A percentile compares a stretch with the other conserved stretches of the same genome.
These are phyloP conservation scores for Paracoccidioides brasiliensis DNA, from an alignment of 2,329 filamentous ascomycete species.

Conservation along the genomic window DNA sequence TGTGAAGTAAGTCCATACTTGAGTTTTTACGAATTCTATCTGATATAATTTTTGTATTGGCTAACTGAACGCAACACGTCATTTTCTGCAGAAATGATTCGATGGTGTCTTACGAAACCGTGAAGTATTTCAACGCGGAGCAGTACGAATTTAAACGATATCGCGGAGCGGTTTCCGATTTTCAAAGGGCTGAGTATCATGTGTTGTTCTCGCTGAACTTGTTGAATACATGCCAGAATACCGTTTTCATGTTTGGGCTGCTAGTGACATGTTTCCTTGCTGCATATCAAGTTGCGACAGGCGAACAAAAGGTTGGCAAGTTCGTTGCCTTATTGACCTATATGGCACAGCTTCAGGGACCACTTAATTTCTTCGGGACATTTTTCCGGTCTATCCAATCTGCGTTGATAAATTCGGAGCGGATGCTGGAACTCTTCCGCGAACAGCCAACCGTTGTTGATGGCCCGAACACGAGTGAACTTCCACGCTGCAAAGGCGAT, in stretches of 20 bases:
- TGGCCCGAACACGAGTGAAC: conserved; percentile 46
- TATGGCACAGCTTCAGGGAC: conserved; percentile 65
- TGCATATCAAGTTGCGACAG: conserved; percentile 61
- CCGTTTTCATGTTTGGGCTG: conserved; percentile 67
- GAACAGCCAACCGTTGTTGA: conserved; percentile 88
- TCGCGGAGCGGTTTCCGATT: conserved; percentile 54
- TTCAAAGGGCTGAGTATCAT: conserved; percentile 61
- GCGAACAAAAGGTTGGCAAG: conserved; percentile 51
- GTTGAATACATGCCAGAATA: conserved; percentile 69
- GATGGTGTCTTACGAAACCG: conserved; percentile 94
- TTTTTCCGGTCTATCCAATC: conserved; percentile 95
- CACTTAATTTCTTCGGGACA: conserved; percentile 78
- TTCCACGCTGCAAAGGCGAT: conserved; percentile 61
- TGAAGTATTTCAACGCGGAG: conserved; percentile 83
- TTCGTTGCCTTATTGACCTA: conserved; percentile 66
- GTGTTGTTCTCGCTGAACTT: conserved; percentile 64
- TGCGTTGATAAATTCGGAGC: conserved; percentile 92
- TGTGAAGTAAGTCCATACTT: conserved; percentile 52
- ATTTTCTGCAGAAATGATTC: conserved; percentile 59
- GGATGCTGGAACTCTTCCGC: conserved; percentile 90
- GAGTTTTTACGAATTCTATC: background rate
- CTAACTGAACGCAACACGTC: background rate
- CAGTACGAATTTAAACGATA: conserved; percentile 66
- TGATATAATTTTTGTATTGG: background rate
- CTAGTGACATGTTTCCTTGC: conserved; percentile 59